Base-by-base conservation (phyloP, 805 yeast species). In the Spathaspora boniae region DNA sequence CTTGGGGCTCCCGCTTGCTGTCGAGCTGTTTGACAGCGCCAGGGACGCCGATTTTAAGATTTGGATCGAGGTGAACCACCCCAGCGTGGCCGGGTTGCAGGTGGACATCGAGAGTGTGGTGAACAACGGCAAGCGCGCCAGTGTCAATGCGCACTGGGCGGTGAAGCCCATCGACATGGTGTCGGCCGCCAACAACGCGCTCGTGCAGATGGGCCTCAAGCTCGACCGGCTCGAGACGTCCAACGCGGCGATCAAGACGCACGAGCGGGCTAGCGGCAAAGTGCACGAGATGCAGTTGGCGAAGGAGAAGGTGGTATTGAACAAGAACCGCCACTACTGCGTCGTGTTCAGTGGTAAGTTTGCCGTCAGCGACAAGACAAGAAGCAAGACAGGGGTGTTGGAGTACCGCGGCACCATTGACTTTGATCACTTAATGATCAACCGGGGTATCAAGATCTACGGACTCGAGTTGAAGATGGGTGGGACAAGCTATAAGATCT, bases 11-110 rank as follows among this genome's bases (percentile, higher is more conserved):
- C 68, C 68, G 4, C 41, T 63, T 8, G 34, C 39, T 9, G 9
- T 27, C 23, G 36, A 33, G 8, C 12, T 22, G 25, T 11, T 11
- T 22, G 25, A 11, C 11, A 22, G 25, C 12, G 38, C 23, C 11
- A 9, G 28, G 9, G 26, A 43, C 4, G 26, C 36, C 1, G 29
- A 41, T 7, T 51, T 59, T 27, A 37, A 47, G 6, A 50, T 62
- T 2, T 62, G 68, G 68, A 35, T 61, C 8, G 61, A 62, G 37
- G 45, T 53, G 12, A 48, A 45, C 17, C 40, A 44, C 30, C 56
- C 64, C 5, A 50, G 60, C 3, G 36, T 64, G 1, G 58, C 62
- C 5, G 70, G 70, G 0, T 31, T 57, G 11, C 42, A 44, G 26
- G 32, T 62, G 9, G 38, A 43, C 18, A 22, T 34, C 4, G 11